Percentiles rank a stretch among this genome's conserved stretches.
Evolutionary conservation across 345 rosid genomes (phyloP).

Genomic region (Corymbia maculata): DNA sequence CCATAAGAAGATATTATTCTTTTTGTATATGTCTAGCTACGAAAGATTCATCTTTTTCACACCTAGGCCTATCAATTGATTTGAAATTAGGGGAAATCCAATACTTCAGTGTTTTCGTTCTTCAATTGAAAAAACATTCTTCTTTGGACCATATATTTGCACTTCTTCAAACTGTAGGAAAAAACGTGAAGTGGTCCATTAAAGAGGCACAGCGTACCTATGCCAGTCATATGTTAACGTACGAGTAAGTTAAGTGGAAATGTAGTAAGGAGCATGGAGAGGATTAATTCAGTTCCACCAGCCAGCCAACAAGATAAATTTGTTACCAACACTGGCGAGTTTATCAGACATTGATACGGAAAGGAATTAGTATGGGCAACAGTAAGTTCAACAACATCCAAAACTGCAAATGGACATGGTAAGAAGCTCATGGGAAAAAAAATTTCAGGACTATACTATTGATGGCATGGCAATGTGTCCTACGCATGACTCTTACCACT

Average conservation of each 20-base stretch:
- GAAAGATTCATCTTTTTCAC: accelerated
- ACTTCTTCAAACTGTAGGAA: neutral
- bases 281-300: neutral
- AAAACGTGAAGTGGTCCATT: neutral
- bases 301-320: neutral
- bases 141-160: neutral
- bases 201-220: neutral
- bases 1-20: no score
- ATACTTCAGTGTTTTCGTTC: neutral
- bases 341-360: neutral
- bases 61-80: accelerated
- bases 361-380: neutral
- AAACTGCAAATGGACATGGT: neutral
- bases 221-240: accelerated
- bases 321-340: neutral
- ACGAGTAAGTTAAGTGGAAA: neutral
- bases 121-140: neutral
- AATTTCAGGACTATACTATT: neutral
- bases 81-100: accelerated
- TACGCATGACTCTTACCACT: neutral
- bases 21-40: accelerated
- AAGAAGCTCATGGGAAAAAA: neutral
- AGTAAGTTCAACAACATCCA: neutral
- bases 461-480: neutral
- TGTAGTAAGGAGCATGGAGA: neutral